A percentile compares a stretch with the other conserved stretches of the same genome.
Conservation (phyloP, 2,329 filamentous ascomycete genomes). For the Paraphaeosphaeria sporulosa region DNA sequence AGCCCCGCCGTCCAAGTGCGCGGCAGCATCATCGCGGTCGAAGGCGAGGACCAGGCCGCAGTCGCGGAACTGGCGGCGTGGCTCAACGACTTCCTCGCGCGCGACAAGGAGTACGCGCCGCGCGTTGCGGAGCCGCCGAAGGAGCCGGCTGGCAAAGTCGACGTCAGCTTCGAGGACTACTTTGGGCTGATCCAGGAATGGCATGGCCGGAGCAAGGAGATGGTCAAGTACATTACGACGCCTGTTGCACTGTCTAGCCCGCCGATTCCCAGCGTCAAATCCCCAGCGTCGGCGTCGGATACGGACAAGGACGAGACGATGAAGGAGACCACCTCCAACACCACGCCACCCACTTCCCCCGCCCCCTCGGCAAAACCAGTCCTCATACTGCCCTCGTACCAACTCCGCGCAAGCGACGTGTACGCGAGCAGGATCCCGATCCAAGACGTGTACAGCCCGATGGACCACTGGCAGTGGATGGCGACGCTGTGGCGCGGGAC, state of each 20-base stretch:
- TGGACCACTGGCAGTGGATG: slow-evolving; percentile 99
- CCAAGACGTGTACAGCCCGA: slow-evolving; percentile 74
- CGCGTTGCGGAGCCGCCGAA: slow-evolving; percentile 59
- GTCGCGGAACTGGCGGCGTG: slow-evolving; percentile 71
- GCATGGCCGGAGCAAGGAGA: slow-evolving; percentile 77
- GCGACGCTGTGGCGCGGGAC: slow-evolving; percentile 91
- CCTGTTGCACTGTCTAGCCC: slow-evolving; percentile 19
- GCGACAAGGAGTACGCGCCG: slow-evolving; percentile 60
- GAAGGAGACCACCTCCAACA: slow-evolving; percentile 14
- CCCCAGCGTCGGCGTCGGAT: slow-evolving; percentile 11
- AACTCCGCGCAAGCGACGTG: slow-evolving; percentile 77
- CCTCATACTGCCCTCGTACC: slow-evolving; percentile 80
- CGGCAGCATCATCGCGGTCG: slow-evolving; percentile 84
- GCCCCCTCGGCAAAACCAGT: slow-evolving; percentile 64
- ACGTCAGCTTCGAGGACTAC: slow-evolving; percentile 61
- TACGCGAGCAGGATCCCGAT: slow-evolving; percentile 60
- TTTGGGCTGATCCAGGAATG: slow-evolving; percentile 73
- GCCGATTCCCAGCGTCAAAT: background rate
- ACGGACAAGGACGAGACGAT: slow-evolving; percentile 28
- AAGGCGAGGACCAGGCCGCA: slow-evolving; percentile 73
- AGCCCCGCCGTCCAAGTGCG: slow-evolving; percentile 57
- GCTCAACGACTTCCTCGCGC: slow-evolving; percentile 63
- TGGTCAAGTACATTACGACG: slow-evolving; percentile 65
- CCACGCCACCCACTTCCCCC: slow-evolving; percentile 10
- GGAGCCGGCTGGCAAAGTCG: slow-evolving; percentile 39